Evolutionary conservation across 352 stramenopile genomes (phyloP).

Genomic region (Globisporangium uncinulatum): DNA sequence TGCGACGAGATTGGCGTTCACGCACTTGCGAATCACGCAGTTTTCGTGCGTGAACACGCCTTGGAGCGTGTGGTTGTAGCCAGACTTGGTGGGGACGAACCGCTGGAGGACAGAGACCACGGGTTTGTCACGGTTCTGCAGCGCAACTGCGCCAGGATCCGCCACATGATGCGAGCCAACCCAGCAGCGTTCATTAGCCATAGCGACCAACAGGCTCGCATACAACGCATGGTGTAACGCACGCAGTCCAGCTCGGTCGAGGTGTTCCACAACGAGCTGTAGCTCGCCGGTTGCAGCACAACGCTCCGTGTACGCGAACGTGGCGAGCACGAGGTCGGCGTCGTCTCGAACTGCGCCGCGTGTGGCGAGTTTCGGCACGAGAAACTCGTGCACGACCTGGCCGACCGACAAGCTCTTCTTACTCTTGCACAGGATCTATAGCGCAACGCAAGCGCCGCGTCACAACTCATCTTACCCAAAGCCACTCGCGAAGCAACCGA

Average conservation of each 20-base stretch:
- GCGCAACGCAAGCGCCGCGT: background rate
- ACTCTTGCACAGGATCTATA: conserved; percentile 56
- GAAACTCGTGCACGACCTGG: conserved; percentile 47
- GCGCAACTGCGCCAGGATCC: background rate
- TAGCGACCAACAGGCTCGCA: background rate
- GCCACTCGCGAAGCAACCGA: background rate
- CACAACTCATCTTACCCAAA: background rate
- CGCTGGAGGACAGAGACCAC: conserved; percentile 53
- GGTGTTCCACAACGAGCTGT: conserved; percentile 49
- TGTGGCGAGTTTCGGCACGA: conserved; percentile 19
- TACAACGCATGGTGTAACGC: background rate
- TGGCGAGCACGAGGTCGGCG: conserved; percentile 36
- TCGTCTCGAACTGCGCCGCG: conserved; percentile 17
- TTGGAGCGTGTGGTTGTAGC: conserved; percentile 66
- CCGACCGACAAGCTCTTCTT: conserved; percentile 46
- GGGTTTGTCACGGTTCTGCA: conserved; percentile 49
- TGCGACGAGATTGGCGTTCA: conserved; percentile 45
- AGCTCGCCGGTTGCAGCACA: conserved; percentile 26
- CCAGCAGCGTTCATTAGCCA: conserved; percentile 10
- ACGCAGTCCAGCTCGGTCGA: conserved; percentile 38
- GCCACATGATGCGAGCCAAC: background rate
- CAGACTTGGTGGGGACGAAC: conserved; percentile 60
- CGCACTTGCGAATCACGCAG: conserved; percentile 51
- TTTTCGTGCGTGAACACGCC: conserved; percentile 58
- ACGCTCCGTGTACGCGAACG: conserved; percentile 49